phyloP scores from a whole-genome alignment of 1,284 basidiomycete genomes.

The Meripilus lineatus region DNA sequence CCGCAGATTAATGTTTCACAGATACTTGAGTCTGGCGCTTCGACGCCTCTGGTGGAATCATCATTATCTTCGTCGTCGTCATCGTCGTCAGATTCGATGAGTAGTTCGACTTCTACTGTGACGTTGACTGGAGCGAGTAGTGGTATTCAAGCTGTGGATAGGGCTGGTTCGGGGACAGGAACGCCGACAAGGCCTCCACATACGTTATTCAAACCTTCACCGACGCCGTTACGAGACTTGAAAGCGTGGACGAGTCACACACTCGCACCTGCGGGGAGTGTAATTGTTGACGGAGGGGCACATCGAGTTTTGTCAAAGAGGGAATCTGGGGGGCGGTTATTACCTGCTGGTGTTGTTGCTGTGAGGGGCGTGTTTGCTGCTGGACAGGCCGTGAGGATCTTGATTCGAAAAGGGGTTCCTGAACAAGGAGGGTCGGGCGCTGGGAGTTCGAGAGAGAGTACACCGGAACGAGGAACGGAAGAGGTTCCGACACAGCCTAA shows the following conservation, averaged over 20 bases:
- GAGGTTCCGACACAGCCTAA: slow-evolving; percentile 35
- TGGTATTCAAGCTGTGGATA: slow-evolving; percentile 1
- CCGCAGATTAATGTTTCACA: no score
- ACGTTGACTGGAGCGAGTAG: not conserved
- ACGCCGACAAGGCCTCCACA: slow-evolving; percentile 59
- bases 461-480: slow-evolving; percentile 26
- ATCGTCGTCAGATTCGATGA: no score
- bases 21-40: not conserved
- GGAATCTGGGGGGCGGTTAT: slow-evolving; percentile 85
- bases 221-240: slow-evolving; percentile 78
- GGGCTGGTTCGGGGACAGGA: slow-evolving; percentile 2
- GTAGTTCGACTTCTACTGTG: not conserved
- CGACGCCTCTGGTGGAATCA: slow-evolving; percentile 3
- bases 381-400: slow-evolving; percentile 88
- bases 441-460: slow-evolving; percentile 19
- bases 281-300: slow-evolving; percentile 89
- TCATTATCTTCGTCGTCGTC: no score
- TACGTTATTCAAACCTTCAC: slow-evolving; percentile 81
- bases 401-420: slow-evolving; percentile 58
- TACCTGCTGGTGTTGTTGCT: slow-evolving; percentile 87
- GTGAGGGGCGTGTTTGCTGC: slow-evolving; percentile 90
- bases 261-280: slow-evolving; percentile 80
- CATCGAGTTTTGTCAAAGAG: slow-evolving; percentile 79
- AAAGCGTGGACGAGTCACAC: slow-evolving; percentile 97
- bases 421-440: slow-evolving; percentile 5